Base-by-base conservation (phyloP, 164 flowering plant genomes). In the Magnolia changhungtana region DNA sequence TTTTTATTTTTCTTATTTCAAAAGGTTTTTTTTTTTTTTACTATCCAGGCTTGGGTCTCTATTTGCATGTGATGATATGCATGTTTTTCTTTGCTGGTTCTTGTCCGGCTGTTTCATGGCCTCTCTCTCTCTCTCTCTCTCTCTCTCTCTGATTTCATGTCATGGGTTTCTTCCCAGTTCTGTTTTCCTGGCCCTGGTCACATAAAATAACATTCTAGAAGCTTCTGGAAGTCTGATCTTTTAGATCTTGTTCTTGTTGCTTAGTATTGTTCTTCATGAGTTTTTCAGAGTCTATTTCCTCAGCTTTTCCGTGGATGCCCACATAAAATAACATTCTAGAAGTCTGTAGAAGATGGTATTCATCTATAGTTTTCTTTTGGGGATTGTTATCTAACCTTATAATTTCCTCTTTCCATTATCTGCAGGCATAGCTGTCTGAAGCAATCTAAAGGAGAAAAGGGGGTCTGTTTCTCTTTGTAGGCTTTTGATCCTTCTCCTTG, bases 281-380 rank as follows among this genome's bases (percentile, higher is more conserved):
- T 19, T 58, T 58, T 13, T 58, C 19, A 29, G 24, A 29, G 29
- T 20, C 16, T 2, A 1, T 9, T 1, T 24, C 24, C 19, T 65
- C 29, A 65, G 21, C 37, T 23, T 78, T 45, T 78, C 84, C 72
- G 7, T 66, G 20, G 19, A 18, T 49, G 29, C 45, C 72, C 83
- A 81, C 91, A 89, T 91, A 85, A 89, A 89, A 91, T 91, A 89
- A 87, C 89, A 79, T 79, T 83, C 78, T 79, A 37, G 80, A 72
- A 63, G 81, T 69, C 21, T 65, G 5, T 65, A 65, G 11, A 65
- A 65, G 68, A 20, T 20, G 64, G 50, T 37, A 59, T 64, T 20
- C 55, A 52, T 67, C 66, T 67, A 27, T 76, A 69, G 71, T 29
- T 16, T 68, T 52, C 5, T n/a, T 18, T 4, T 67, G 45, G 45